These are phyloP conservation scores for Blakeslea trispora DNA, from an alignment of 371 early-diverging fungal species.

Conservation along the genomic window DNA sequence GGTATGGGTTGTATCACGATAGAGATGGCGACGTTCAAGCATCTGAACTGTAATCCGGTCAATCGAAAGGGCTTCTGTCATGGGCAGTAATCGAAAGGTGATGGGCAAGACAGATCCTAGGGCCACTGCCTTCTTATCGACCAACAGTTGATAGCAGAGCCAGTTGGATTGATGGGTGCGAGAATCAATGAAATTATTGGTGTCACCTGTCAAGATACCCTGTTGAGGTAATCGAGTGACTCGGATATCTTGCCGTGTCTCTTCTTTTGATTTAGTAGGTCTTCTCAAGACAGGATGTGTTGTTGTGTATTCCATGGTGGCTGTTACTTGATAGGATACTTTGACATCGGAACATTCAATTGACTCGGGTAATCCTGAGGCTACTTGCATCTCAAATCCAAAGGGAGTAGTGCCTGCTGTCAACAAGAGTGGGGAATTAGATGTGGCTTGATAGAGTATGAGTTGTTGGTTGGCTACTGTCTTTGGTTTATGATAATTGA, in stretches of 20 bases:
- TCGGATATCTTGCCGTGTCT: conserved; percentile 2
- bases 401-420: conserved; percentile 16
- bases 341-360: conserved; percentile 20
- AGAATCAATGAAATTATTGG: conserved; percentile 10
- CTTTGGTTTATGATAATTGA: conserved; percentile 3
- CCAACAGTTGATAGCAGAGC: conserved; percentile 19
- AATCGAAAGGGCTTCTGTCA: not conserved
- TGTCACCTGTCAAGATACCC: conserved; percentile 5
- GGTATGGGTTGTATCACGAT: conserved; percentile 6
- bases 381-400: conserved; percentile 22
- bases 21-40: conserved; percentile 14
- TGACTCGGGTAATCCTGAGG: conserved; percentile 18
- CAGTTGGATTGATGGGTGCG: conserved; percentile 10
- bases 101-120: conserved; percentile 16
- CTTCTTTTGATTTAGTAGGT: not conserved
- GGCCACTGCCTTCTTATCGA: conserved; percentile 17
- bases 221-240: conserved; percentile 13
- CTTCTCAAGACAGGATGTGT: not conserved
- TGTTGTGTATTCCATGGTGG: conserved; percentile 13
- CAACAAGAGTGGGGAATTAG: conserved; percentile 4
- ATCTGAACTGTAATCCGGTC: conserved; percentile 14
- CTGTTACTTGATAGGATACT: conserved; percentile 17
- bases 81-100: conserved; percentile 12
- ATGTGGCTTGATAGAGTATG: conserved; percentile 5
- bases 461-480: conserved; percentile 14